A percentile compares a stretch with the other conserved stretches of the same genome.
These are phyloP conservation scores for Ministeria vibrans DNA, from an alignment of 78 protist genomes.

Conservation along the genomic window DNA sequence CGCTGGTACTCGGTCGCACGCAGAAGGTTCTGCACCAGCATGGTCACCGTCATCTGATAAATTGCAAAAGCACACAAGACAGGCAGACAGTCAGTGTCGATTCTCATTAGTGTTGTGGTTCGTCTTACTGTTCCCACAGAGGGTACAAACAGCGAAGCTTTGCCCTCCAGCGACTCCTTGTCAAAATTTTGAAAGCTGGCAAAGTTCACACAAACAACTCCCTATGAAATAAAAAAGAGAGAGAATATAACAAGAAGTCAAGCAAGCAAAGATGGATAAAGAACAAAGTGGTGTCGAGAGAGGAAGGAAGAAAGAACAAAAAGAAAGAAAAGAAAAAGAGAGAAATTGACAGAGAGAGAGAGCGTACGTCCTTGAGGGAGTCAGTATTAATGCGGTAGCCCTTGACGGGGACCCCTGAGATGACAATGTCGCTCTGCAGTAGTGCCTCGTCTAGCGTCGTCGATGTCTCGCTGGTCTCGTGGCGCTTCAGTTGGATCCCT, in stretches of 20 bases:
- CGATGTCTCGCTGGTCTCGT: neutral
- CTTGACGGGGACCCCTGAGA: constrained; percentile 66
- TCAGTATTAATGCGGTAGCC: constrained; percentile 29
- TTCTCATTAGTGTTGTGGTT: too few relatives aligned
- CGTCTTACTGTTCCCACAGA: constrained; percentile 43
- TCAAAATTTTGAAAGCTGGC: constrained; percentile 59
- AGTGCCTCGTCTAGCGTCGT: constrained; percentile 39
- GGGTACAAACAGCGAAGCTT: constrained; percentile 42
- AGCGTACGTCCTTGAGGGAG: constrained; percentile 32
- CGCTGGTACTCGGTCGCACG: constrained; percentile 27
- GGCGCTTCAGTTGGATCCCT: constrained; percentile 44
- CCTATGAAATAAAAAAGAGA: neutral
- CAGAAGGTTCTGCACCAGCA: constrained; percentile 69
- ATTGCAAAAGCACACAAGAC: too few relatives aligned
- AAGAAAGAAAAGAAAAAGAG: neutral
- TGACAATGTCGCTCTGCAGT: constrained; percentile 36
- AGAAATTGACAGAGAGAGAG: neutral
- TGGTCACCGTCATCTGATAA: constrained; percentile 66
- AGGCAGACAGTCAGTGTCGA: too few relatives aligned
- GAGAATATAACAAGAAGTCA: neutral
- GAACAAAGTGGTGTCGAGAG: neutral
- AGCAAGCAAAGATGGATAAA: neutral
- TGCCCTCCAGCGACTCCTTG: constrained; percentile 24
- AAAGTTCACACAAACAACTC: constrained; percentile 41
- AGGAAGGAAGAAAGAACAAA: neutral